Evolutionary conservation across 768 basidiomycete species (phyloP).

Genomic region (Ramaria rubella): DNA sequence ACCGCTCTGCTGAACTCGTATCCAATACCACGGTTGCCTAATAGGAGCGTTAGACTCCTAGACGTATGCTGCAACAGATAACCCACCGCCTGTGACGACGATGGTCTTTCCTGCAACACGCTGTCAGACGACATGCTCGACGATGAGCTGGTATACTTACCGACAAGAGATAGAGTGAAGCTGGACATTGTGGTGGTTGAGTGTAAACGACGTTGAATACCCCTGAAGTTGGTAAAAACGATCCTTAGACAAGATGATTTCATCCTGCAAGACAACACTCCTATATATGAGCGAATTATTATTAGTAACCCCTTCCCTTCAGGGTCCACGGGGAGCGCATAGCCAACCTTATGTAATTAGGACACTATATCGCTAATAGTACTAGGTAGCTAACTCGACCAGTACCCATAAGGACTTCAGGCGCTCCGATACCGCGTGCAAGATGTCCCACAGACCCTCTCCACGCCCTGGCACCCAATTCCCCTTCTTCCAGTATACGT

Average conservation of each 20-base stretch:
- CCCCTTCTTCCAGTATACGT: constrained; percentile 55
- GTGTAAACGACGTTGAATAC: background rate
- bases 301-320: too few species aligned
- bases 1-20: constrained; percentile 46
- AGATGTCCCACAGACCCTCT: background rate
- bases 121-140: background rate
- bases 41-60: background rate
- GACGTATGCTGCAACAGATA: constrained; percentile 19
- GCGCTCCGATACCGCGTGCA: background rate
- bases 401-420: too few species aligned
- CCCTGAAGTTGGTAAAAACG: too few species aligned
- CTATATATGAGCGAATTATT: too few species aligned
- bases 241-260: too few species aligned
- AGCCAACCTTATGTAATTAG: too few species aligned
- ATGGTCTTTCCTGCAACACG: constrained; percentile 35
- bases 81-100: constrained; percentile 50
- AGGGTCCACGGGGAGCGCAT: too few species aligned
- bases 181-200: constrained; percentile 4
- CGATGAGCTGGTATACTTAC: background rate
- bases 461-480: constrained; percentile 20
- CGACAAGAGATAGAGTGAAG: constrained; percentile 5
- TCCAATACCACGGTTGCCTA: constrained; percentile 43
- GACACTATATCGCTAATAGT: too few species aligned
- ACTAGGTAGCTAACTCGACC: too few species aligned
- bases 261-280: too few species aligned